phyloP scores from a whole-genome alignment of 1,284 basidiomycete genomes.

The Irpex rosettiformis region DNA sequence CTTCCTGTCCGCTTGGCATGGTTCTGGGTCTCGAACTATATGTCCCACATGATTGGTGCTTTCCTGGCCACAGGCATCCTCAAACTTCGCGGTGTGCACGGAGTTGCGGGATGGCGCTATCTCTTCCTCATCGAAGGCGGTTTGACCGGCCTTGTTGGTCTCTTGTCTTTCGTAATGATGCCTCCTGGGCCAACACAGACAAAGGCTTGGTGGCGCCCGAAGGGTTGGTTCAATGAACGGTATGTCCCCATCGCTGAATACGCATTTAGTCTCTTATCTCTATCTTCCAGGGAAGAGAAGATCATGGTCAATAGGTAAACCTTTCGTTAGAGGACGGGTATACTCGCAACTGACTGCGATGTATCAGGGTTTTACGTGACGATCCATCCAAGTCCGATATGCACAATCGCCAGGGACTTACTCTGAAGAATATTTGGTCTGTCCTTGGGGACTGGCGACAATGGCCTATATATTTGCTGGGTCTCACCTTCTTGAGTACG shows the following conservation, averaged over 20 bases:
- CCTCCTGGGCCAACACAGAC: constrained; percentile 68
- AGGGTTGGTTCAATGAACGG: constrained; percentile 66
- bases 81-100: constrained; percentile 46
- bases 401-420: constrained; percentile 77
- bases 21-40: constrained; percentile 65
- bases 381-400: constrained; percentile 72
- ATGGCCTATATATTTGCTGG: constrained; percentile 69
- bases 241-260: constrained; percentile 8
- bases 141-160: constrained; percentile 51
- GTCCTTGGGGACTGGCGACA: constrained; percentile 62
- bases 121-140: constrained; percentile 54
- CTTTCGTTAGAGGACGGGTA: constrained; percentile 38
- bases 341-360: constrained; percentile 36
- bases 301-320: constrained; percentile 38
- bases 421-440: constrained; percentile 47
- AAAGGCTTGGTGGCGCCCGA: constrained; percentile 60
- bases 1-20: constrained; percentile 62
- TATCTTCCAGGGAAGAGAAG: constrained; percentile 29
- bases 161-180: constrained; percentile 68
- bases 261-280: not conserved
- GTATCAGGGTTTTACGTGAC: constrained; percentile 64
- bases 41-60: constrained; percentile 49
- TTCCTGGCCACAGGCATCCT: constrained; percentile 63
- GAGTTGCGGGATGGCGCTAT: constrained; percentile 57
- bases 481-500: constrained; percentile 32